Evolutionary conservation across 495 filamentous ascomycete genomes (phyloP), one percentile per base, ranked within the genome.

Genomic region (Neurospora sp.): DNA sequence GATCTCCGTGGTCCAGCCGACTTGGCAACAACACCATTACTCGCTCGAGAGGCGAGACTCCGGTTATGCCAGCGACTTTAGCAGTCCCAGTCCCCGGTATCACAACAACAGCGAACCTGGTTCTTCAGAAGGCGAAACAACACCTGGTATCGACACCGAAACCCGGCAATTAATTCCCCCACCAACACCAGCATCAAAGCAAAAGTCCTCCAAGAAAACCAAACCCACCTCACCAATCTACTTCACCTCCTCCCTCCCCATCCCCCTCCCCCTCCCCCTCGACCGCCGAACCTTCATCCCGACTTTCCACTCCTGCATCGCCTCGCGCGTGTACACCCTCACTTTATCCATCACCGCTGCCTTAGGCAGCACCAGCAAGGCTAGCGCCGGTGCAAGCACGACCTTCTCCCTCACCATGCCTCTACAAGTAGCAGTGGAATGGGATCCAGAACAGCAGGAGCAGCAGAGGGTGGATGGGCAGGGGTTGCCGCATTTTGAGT

Each of bases 291-390:
- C 89, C 3, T 94, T 94, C 81, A 81, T 96, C 38, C 96, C 96
- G 0, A 94, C 93, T 20, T 99, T 98, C 83, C 90, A 96, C 82
- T 89, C 90, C 71, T 99, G 96, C 82, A 88, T 97, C 76, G 84
- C 92, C 39, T 92, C 91, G 18, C 90, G 96, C 73, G 82, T 90
- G 35, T 98, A 99, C 83, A 83, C 86, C 10, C 85, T 98, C 27
- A 90, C 92, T 54, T 82, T 98, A 69, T 84, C 85, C 9, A 82
- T 92, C 48, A 86, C 89, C 71, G 87, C 89, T 0, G 84, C 88
- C 6, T 84, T 85, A 23, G 23, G 23, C 20, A 59, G 44, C 44
- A 20, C n/a, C 46, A 54, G 82, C 35, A 35, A 35, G 0, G 35
- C 35, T 0, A 35, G 35, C 35, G 35, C 88, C n/a, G 85, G 85